phyloP scores from a whole-genome alignment of 1,284 basidiomycete genomes.

The Malassezia restricta region DNA sequence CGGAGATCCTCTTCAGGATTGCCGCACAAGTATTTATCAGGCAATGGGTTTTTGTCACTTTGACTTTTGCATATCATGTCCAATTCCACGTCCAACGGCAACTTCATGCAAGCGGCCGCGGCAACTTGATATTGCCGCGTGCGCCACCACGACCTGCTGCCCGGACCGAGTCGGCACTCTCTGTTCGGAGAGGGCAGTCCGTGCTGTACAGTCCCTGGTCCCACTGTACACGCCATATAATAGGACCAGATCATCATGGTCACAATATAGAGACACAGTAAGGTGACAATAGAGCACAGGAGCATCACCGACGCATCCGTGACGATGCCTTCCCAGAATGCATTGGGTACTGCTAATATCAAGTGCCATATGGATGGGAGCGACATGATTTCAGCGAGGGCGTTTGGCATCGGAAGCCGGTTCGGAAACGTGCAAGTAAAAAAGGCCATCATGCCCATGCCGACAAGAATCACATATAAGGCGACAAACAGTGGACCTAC shows the following conservation, averaged over 20 bases:
- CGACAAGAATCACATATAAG: constrained; percentile 13
- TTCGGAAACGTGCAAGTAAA: constrained; percentile 23
- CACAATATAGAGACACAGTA: constrained; percentile 61
- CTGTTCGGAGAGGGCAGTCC: constrained; percentile 22
- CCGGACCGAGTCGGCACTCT: constrained; percentile 30
- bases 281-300: constrained; percentile 43
- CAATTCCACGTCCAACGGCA: not conserved
- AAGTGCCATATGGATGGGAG: constrained; percentile 31
- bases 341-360: constrained; percentile 23
- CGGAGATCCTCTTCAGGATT: constrained; percentile 19
- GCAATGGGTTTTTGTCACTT: not conserved
- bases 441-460: constrained; percentile 9
- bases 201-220: constrained; percentile 36
- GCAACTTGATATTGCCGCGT: not conserved
- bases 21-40: not conserved
- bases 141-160: constrained; percentile 37
- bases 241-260: constrained; percentile 70
- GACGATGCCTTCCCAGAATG: constrained; percentile 14
- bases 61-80: not conserved
- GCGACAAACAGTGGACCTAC: constrained; percentile 9
- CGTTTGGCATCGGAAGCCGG: constrained; percentile 21
- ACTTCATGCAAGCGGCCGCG: not conserved
- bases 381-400: constrained; percentile 22
- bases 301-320: constrained; percentile 19
- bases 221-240: constrained; percentile 65